These are phyloP conservation scores for Aureobasidium sp. DNA, from an alignment of 2,329 filamentous ascomycete genomes.

Conservation along the genomic window DNA sequence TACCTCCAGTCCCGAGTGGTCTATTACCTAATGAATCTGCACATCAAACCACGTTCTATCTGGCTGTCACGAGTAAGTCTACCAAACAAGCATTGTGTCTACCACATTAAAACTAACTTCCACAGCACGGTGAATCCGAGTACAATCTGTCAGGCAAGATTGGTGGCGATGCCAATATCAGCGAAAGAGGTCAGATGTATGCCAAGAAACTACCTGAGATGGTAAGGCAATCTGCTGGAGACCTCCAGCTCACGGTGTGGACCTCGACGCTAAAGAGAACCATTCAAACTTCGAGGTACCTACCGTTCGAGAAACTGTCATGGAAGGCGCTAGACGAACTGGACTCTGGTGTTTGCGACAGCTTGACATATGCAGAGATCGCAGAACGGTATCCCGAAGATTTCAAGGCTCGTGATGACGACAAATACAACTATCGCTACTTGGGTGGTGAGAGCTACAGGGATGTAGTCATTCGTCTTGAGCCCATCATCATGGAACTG, in stretches of 20 bases:
- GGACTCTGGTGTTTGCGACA: conserved; percentile 92
- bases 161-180: conserved; percentile 84
- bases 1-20: conserved; percentile 94
- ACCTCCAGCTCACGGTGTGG: conserved; percentile 65
- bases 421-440: conserved; percentile 99
- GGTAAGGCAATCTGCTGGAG: conserved; percentile 77
- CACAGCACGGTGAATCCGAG: conserved; percentile 77
- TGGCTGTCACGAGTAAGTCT: conserved; percentile 79
- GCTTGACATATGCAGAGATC: conserved; percentile 92
- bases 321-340: conserved; percentile 99
- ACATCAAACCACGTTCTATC: conserved; percentile 92
- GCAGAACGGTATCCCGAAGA: conserved; percentile 87
- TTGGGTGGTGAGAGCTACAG: conserved; percentile 92
- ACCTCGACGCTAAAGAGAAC: conserved; percentile 74
- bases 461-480: conserved; percentile 93
- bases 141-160: conserved; percentile 89
- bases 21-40: conserved; percentile 97
- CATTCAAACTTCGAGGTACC: conserved; percentile 80
- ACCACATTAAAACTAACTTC: not conserved
- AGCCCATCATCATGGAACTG: conserved; percentile 99
- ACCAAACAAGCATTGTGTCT: not conserved
- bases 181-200: conserved; percentile 79
- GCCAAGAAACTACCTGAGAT: conserved; percentile 77
- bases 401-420: conserved; percentile 89
- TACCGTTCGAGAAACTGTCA: conserved; percentile 90